These are phyloP conservation scores for Isatis lusitanica DNA, from an alignment of 441 rosid genomes.

Conservation along the genomic window DNA sequence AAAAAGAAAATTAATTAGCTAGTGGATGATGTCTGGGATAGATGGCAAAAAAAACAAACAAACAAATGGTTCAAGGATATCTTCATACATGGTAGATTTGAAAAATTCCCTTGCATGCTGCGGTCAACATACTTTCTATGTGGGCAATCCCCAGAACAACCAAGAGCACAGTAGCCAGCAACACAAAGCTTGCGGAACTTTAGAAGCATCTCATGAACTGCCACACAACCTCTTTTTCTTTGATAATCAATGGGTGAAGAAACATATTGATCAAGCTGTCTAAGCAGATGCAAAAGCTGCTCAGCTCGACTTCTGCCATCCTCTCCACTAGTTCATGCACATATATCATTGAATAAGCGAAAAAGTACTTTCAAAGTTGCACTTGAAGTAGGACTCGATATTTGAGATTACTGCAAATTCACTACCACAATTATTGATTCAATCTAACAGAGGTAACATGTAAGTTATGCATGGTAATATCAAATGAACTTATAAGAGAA, in stretches of 20 bases:
- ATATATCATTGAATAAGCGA: conserved; percentile 34
- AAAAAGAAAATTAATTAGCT: conserved; percentile 33
- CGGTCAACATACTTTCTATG: conserved; percentile 91
- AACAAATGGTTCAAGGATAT: conserved; percentile 21
- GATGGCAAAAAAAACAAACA: not conserved
- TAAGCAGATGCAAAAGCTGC: conserved; percentile 92
- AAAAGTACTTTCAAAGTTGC: conserved; percentile 1
- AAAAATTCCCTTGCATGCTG: conserved; percentile 63
- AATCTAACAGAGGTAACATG: conserved; percentile 20
- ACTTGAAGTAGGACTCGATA: not conserved
- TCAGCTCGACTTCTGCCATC: conserved; percentile 99
- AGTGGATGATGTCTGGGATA: conserved; percentile 13
- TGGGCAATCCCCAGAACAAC: conserved; percentile 89
- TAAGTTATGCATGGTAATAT: conserved; percentile 3
- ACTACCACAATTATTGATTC: conserved; percentile 13
- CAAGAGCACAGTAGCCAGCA: conserved; percentile 90
- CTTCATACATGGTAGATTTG: conserved; percentile 82
- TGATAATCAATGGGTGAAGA: conserved; percentile 87
- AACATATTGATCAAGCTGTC: conserved; percentile 86
- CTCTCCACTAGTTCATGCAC: conserved; percentile 79
- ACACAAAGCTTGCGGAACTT: conserved; percentile 90
- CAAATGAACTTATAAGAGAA: conserved; percentile 5
- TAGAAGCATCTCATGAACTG: conserved; percentile 87
- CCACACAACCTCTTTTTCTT: conserved; percentile 95
- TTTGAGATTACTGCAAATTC: conserved; percentile 4